Conservation (phyloP, 140 eudicot genomes). For the Erigeron philadelphicus region DNA sequence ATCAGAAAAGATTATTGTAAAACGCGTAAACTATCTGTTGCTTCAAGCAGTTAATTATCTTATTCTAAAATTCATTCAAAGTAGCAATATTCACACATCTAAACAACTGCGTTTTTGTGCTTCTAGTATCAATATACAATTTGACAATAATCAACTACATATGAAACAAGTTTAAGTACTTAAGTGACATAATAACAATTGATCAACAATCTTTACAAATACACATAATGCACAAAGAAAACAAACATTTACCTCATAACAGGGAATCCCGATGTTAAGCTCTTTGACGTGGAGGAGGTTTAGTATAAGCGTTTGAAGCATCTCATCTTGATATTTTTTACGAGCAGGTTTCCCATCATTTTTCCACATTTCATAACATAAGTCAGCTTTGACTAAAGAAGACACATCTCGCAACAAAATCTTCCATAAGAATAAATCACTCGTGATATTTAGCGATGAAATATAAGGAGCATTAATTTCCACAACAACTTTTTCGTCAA, state of each 20-base stretch:
- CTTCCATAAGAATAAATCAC: conserved; percentile 11
- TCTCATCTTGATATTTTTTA: conserved; percentile 25
- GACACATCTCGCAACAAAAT: conserved; percentile 26
- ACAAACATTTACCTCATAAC: conserved; percentile 12
- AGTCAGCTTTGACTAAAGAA: conserved; percentile 28
- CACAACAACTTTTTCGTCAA: conserved; percentile 11
- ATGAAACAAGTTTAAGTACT: background rate
- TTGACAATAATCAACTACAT: background rate
- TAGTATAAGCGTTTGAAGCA: conserved; percentile 19
- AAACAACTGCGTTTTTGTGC: background rate
- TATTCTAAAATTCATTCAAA: no score
- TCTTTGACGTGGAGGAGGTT: conserved; percentile 28
- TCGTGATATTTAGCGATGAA: conserved; percentile 10
- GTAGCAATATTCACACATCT: background rate
- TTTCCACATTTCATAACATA: conserved; percentile 13
- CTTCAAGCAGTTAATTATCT: background rate
- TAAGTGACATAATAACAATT: no score
- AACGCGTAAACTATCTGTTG: background rate
- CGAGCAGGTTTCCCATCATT: background rate
- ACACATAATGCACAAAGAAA: background rate
- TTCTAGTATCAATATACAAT: background rate
- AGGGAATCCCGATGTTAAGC: conserved; percentile 22
- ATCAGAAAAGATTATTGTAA: background rate
- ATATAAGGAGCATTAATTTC: conserved; percentile 30
- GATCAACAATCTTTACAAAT: background rate